Percentiles rank a stretch among this genome's conserved stretches.
Evolutionary conservation across 148 eudicot genomes (phyloP).

Genomic region (Persicaria maculosa): DNA sequence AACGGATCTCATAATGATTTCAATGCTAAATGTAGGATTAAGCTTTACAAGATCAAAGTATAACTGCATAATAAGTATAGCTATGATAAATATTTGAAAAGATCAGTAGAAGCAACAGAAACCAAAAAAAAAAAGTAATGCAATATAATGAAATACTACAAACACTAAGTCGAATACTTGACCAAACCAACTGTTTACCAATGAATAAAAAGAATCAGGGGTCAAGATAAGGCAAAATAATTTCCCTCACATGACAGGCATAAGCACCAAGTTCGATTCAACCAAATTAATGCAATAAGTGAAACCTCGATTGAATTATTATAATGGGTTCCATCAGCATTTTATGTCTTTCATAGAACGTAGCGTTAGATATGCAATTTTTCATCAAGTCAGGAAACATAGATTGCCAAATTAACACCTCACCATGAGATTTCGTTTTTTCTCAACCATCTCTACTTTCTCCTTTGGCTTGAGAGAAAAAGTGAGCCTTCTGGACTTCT

Average conservation of each 20-base stretch:
- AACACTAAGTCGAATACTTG: background rate
- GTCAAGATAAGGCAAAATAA: background rate
- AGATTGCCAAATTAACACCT: conserved; percentile 14
- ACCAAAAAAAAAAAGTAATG: background rate
- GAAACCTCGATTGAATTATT: background rate
- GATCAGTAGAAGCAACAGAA: background rate
- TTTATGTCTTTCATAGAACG: background rate
- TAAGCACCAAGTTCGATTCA: background rate
- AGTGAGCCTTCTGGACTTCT: conserved; percentile 62
- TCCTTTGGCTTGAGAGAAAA: conserved; percentile 75
- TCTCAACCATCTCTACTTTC: conserved; percentile 62
- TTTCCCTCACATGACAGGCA: background rate
- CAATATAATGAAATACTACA: background rate
- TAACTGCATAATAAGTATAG: no score
- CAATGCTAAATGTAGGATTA: background rate
- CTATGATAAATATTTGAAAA: background rate
- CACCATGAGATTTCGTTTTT: conserved; percentile 84
- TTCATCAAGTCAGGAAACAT: background rate
- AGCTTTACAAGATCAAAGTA: background rate
- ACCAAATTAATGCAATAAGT: background rate
- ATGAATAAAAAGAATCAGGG: background rate
- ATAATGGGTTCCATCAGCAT: background rate
- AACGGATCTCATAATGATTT: background rate
- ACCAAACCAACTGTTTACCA: background rate
- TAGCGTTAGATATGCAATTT: background rate